Evolutionary conservation across 2,329 filamentous ascomycete genomes (phyloP).

Genomic region (Diaporthe nobilis): DNA sequence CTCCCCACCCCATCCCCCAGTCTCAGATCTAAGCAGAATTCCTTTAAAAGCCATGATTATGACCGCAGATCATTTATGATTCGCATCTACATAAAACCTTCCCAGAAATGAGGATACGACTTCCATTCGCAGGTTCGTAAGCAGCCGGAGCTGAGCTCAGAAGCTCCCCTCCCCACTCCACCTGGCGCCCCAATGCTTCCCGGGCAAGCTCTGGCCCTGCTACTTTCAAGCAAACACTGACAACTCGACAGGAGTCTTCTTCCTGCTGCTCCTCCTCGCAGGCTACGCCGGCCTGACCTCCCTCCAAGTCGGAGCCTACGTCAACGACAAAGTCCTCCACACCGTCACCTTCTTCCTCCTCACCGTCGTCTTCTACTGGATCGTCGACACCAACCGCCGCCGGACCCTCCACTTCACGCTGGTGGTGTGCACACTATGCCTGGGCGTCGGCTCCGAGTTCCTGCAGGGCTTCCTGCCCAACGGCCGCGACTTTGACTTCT

Average conservation of each 20-base stretch:
- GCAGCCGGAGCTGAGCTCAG: conserved; percentile 51
- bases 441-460: conserved; percentile 83
- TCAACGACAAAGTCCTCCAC: conserved; percentile 94
- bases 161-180: conserved; percentile 12
- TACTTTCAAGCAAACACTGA: conserved; percentile 28
- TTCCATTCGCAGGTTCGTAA: conserved; percentile 84
- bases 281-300: conserved; percentile 85
- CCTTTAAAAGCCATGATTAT: conserved; percentile 15
- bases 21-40: background rate
- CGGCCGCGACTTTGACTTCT: conserved; percentile 79
- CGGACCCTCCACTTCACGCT: conserved; percentile 88
- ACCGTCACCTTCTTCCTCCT: conserved; percentile 90
- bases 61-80: conserved; percentile 24
- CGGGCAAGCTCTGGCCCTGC: background rate
- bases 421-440: conserved; percentile 79
- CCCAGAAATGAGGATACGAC: conserved; percentile 82
- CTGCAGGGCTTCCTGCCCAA: conserved; percentile 83
- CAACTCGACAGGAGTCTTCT: conserved; percentile 71
- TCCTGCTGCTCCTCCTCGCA: conserved; percentile 79
- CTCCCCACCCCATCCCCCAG: background rate
- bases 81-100: background rate
- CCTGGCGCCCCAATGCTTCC: background rate
- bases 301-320: conserved; percentile 66
- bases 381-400: conserved; percentile 90
- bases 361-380: conserved; percentile 94